These are phyloP conservation scores for Pseudogymnoascus sp. DNA, from an alignment of 2,329 filamentous ascomycete species.

Conservation along the genomic window DNA sequence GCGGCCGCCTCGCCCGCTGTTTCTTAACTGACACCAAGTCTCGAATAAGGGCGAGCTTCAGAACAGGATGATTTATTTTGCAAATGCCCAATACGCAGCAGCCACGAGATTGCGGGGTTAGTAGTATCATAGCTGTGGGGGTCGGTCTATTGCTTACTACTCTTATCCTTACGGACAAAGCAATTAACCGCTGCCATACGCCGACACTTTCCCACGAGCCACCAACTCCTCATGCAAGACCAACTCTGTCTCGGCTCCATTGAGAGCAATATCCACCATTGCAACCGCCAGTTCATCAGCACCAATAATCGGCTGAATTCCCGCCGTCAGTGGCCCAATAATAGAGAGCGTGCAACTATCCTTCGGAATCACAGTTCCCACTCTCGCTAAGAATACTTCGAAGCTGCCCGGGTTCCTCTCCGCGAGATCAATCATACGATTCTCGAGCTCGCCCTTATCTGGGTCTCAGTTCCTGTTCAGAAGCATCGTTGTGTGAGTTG, in stretches of 20 bases:
- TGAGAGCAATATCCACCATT: constrained; percentile 16
- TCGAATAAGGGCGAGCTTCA: not conserved
- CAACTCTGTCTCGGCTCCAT: constrained; percentile 8
- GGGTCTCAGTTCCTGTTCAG: constrained; percentile 11
- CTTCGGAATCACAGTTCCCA: constrained; percentile 10
- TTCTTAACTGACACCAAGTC: constrained; percentile 11
- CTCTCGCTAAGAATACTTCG: constrained; percentile 10
- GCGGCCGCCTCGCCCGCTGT: not conserved
- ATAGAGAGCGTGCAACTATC: not conserved
- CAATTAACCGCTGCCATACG: not conserved
- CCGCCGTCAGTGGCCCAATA: constrained; percentile 9
- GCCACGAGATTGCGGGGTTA: not conserved
- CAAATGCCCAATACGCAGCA: constrained; percentile 4
- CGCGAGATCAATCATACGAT: constrained; percentile 12
- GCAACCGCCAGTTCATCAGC: constrained; percentile 13
- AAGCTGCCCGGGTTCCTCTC: constrained; percentile 15
- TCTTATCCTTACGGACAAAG: not conserved
- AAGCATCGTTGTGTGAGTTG: constrained; percentile 10
- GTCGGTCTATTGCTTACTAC: not conserved
- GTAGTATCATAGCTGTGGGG: no score
- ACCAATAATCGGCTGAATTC: constrained; percentile 12
- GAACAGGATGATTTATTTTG: constrained; percentile 11
- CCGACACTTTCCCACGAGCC: not conserved
- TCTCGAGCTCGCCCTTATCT: constrained; percentile 3
- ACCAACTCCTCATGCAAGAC: not conserved